Evolutionary conservation across 2,329 filamentous ascomycete species (phyloP).

Genomic region (Alternaria conjuncta): DNA sequence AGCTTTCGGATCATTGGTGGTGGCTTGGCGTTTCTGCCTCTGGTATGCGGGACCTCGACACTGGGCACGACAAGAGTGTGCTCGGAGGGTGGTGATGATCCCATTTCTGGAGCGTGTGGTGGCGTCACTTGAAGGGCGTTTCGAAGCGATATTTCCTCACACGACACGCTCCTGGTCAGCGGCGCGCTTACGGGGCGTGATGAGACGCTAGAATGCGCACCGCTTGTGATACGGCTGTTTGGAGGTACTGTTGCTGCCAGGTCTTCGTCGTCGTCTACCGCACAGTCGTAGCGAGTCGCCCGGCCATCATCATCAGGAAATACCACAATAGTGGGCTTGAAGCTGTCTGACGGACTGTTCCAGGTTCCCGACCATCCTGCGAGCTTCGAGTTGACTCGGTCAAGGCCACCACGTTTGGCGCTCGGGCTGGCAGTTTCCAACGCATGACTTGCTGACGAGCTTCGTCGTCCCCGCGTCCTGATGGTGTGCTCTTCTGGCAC

Average conservation of each 20-base stretch:
- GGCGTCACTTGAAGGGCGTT: background rate
- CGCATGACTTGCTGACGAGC: constrained; percentile 28
- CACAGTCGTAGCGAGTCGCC: constrained; percentile 12
- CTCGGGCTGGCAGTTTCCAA: constrained; percentile 18
- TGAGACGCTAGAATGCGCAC: constrained; percentile 19
- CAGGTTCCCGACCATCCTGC: constrained; percentile 36
- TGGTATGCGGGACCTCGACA: constrained; percentile 5
- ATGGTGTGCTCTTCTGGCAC: constrained; percentile 18
- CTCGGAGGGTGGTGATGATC: background rate
- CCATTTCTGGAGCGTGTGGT: background rate
- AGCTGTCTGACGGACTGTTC: constrained; percentile 18
- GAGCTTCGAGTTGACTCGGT: constrained; percentile 41
- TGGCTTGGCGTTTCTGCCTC: constrained; percentile 3
- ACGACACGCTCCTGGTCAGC: constrained; percentile 17
- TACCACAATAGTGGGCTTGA: constrained; percentile 35
- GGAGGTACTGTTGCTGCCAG: constrained; percentile 30
- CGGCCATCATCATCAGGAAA: constrained; percentile 35
- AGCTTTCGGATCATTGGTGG: constrained; percentile 19
- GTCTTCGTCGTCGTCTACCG: constrained; percentile 31
- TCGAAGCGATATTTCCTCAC: constrained; percentile 8
- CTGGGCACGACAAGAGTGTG: constrained; percentile 13
- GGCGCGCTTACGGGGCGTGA: constrained; percentile 31
- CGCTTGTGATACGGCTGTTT: constrained; percentile 39
- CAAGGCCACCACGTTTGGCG: constrained; percentile 29
- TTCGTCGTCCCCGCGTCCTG: constrained; percentile 13